Base-by-base conservation (phyloP, 176 grass and related monocot genomes). In the Pontederia paniculata region DNA sequence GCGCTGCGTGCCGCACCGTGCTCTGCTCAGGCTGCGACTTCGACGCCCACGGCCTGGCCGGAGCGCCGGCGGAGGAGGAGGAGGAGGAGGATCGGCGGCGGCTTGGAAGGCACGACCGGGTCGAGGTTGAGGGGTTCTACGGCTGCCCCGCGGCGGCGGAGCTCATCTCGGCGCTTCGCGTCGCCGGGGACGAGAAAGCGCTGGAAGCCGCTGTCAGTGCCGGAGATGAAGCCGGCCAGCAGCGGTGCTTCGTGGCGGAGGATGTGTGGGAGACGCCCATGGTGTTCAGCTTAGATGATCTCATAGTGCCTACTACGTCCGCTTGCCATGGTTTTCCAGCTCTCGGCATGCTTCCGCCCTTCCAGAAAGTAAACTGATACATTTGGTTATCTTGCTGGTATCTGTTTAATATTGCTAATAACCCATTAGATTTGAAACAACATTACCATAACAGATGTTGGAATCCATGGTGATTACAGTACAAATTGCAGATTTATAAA, bases 11-110 rank as follows among this genome's bases (percentile, higher is more conserved):
- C 48, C 57, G 47, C 46, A 1, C 42, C 31, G 23, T 89, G 73
- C 74, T 87, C 72, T 97, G 86, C 57, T 65, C 71, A 5, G 55
- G 79, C 82, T 97, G 91, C 68, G 80, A 81, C 64, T 97, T 84
- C 56, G 80, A 85, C 5, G 45, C 20, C 17, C 62, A 52, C n/a
- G 60, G 66, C 31, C 50, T 19, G 1, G 57, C 14, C 20, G 49
- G 10, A 43, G 17, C 8, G 17, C 63, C 42, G 6, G 64, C 12
- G 43, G 50, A 2, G 43, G 55, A 14, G 49, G 21, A 31, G 28
- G 28, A 37, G 28, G 28, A 37, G 5, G 28, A 37, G 28, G 28
- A 6, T 2, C 28, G 28, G 28, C 28, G 28, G 28, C 28, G 3
- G 5, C 5, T 37, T 37, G 28, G 28, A 6, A 2, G 28, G 45